Evolutionary conservation across 495 filamentous ascomycete species (phyloP).

Genomic region (Aspergillus biplanus): DNA sequence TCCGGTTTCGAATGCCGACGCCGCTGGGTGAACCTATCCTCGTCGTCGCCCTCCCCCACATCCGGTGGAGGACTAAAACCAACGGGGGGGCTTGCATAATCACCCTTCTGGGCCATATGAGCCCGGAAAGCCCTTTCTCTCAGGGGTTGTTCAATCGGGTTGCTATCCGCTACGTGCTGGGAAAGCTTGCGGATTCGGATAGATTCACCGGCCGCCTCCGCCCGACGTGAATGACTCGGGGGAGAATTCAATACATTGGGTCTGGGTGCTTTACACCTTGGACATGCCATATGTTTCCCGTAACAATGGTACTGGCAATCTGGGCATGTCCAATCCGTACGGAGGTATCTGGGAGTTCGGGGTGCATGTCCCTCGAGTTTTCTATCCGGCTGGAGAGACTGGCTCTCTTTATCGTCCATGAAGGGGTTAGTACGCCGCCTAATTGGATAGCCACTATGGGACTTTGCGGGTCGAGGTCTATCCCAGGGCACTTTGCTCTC

Average conservation of each 20-base stretch:
- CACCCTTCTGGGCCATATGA: background rate
- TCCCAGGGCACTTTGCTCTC: background rate
- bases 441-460: background rate
- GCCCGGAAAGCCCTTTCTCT: conserved; percentile 14
- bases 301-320: conserved; percentile 32
- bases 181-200: conserved; percentile 29
- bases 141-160: background rate
- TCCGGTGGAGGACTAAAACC: background rate
- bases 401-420: conserved; percentile 15
- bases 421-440: background rate
- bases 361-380: conserved; percentile 14
- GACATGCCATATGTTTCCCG: conserved; percentile 31
- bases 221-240: background rate
- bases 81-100: background rate
- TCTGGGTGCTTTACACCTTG: conserved; percentile 34
- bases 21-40: conserved; percentile 2
- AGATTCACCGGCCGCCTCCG: conserved; percentile 5
- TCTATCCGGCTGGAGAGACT: conserved; percentile 19
- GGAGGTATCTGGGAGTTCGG: conserved; percentile 12
- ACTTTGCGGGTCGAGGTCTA: background rate
- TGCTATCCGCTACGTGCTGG: background rate
- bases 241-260: conserved; percentile 15
- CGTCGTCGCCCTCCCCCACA: background rate
- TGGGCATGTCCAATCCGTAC: conserved; percentile 40
- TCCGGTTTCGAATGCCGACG: conserved; percentile 1